These are phyloP conservation scores for Lachancea sp. DNA, from an alignment of 805 yeast species.

Conservation along the genomic window DNA sequence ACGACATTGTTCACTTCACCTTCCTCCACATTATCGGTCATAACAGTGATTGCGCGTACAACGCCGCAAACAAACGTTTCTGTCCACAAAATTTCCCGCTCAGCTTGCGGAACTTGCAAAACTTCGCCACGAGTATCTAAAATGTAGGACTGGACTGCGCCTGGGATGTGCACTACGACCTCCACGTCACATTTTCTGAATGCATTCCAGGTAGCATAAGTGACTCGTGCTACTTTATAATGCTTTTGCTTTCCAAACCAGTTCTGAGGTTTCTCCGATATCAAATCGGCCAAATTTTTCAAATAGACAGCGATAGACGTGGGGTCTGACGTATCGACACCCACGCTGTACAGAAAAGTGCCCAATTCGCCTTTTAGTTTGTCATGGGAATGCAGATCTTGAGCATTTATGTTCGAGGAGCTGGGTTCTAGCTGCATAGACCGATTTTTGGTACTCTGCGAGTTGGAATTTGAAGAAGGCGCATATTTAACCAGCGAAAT, in stretches of 20 bases:
- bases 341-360: slow-evolving; percentile 67
- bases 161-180: slow-evolving; percentile 70
- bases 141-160: slow-evolving; percentile 50
- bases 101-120: slow-evolving; percentile 39
- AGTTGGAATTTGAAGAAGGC: slow-evolving; percentile 15
- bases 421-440: slow-evolving; percentile 7
- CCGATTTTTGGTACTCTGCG: slow-evolving; percentile 8
- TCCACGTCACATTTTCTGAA: slow-evolving; percentile 61
- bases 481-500: slow-evolving; percentile 36
- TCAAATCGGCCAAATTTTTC: slow-evolving; percentile 59
- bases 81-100: slow-evolving; percentile 46
- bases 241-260: slow-evolving; percentile 76
- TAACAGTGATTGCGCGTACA: slow-evolving; percentile 53
- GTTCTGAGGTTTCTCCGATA: slow-evolving; percentile 54
- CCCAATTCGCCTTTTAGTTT: slow-evolving; percentile 50
- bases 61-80: slow-evolving; percentile 55
- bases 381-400: slow-evolving; percentile 26
- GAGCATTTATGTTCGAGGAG: slow-evolving; percentile 6
- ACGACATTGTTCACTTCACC: slow-evolving; percentile 71
- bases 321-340: slow-evolving; percentile 68
- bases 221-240: slow-evolving; percentile 66
- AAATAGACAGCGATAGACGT: slow-evolving; percentile 74
- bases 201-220: slow-evolving; percentile 59
- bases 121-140: slow-evolving; percentile 29
- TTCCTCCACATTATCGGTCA: slow-evolving; percentile 44